Evolutionary conservation across 1,284 basidiomycete species (phyloP).

Genomic region (Ustilago vetiveriae): DNA sequence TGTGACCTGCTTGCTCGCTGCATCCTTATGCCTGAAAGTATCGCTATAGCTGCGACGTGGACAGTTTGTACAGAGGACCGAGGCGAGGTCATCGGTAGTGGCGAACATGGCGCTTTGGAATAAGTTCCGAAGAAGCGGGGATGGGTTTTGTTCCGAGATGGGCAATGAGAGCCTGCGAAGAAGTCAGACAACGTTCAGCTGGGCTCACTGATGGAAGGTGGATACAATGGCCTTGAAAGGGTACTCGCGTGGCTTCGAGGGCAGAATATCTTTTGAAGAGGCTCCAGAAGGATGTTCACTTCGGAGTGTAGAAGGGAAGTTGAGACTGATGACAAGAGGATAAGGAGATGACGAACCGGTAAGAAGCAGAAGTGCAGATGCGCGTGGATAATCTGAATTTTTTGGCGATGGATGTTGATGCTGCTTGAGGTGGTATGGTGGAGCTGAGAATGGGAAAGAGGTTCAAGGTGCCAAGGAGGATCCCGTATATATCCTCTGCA

Average conservation of each 20-base stretch:
- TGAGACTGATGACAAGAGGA: too few species aligned
- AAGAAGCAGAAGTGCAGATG: background rate
- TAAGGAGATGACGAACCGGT: too few species aligned
- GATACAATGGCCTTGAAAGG: too few species aligned
- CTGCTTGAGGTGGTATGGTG: background rate
- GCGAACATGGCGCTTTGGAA: conserved; percentile 12
- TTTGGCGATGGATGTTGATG: conserved; percentile 10
- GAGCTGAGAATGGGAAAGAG: background rate
- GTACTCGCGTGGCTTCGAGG: too few species aligned
- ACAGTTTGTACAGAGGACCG: background rate
- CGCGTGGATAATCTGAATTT: background rate
- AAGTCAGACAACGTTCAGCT: too few species aligned
- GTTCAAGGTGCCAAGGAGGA: background rate
- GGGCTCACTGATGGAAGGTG: too few species aligned
- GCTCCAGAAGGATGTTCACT: too few species aligned
- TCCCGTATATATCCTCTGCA: conserved; percentile 1
- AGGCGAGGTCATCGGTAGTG: conserved; percentile 16
- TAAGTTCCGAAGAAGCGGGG: too few species aligned
- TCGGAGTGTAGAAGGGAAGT: background rate
- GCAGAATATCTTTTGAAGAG: too few species aligned
- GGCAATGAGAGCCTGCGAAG: too few species aligned
- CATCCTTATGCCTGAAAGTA: background rate
- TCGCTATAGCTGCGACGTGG: background rate
- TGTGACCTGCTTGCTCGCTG: background rate
- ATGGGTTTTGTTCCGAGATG: too few species aligned